Percentiles rank a stretch among this genome's conserved stretches.
Evolutionary conservation across 129 eudicot genomes (phyloP).

Genomic region (Tagetes patula): DNA sequence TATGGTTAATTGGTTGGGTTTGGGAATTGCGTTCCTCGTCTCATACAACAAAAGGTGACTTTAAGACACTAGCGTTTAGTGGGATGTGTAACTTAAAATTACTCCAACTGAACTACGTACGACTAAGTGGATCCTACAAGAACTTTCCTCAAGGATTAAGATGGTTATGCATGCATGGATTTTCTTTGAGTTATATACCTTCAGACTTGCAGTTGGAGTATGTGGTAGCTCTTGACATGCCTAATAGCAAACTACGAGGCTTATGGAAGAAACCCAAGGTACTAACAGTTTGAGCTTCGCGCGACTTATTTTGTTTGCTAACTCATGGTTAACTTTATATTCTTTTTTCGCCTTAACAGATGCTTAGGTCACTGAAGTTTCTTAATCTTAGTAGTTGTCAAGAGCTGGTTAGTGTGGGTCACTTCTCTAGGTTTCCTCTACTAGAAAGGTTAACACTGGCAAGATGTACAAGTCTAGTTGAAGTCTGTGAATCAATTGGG

Average conservation of each 20-base stretch:
- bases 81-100: constrained; percentile 27
- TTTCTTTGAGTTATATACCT: constrained; percentile 29
- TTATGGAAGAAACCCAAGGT: constrained; percentile 26
- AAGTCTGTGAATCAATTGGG: constrained; percentile 25
- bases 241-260: constrained; percentile 12
- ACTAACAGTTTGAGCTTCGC: not conserved
- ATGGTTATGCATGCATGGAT: constrained; percentile 36
- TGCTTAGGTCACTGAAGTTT: constrained; percentile 28
- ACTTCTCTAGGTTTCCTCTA: constrained; percentile 27
- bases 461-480: constrained; percentile 18
- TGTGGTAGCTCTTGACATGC: not conserved
- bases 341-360: constrained; percentile 7
- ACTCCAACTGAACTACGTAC: constrained; percentile 33
- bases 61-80: constrained; percentile 20
- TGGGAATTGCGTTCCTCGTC: not conserved
- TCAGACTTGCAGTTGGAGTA: constrained; percentile 12
- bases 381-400: constrained; percentile 21
- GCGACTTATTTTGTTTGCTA: not conserved
- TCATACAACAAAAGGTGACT: not conserved
- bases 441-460: constrained; percentile 21
- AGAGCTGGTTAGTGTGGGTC: constrained; percentile 20
- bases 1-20: not conserved
- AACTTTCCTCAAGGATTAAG: constrained; percentile 22
- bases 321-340: not conserved
- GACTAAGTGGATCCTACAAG: constrained; percentile 25